Evolutionary conservation across 768 basidiomycete genomes (phyloP), one percentile per base, ranked within the genome.

Genomic region (Suillus ampliporus): DNA sequence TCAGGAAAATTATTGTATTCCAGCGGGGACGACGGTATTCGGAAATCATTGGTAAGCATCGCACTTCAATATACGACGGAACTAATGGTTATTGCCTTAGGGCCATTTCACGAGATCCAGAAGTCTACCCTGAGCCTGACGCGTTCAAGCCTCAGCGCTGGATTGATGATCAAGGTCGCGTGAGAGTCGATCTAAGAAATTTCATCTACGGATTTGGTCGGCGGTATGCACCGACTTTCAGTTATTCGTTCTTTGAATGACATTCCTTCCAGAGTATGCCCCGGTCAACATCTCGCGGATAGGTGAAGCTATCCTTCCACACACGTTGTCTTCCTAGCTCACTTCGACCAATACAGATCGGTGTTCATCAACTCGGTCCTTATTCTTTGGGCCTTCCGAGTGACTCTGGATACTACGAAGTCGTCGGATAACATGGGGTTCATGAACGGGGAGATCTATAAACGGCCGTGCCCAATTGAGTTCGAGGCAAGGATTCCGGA

Each of bases 201-300:
- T 84, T 77, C 65, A 70, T 79, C 15, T 86, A 84, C 60, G 83
- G 84, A 0, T 84, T 83, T 64, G 84, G 83, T 15, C 69, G 83
- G 61, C 63, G 94, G 74, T 69, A 44, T 41, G 46, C 6, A 35
- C 34, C 3, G 34, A 8, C 34, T 35, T 35, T 35, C 34, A 35
- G 34, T 10, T 35, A 35, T 35, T 7, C 34, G 34, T 35, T 5
- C 34, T 5, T 4, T 35, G 34, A 5, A 35, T 35, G 7, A 35
- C 34, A 7, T 41, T 57, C 56, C 10, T 21, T 19, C 31, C 34
- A 35, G 34, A 6, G 34, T 35, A 35, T 2, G n/a, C n/a, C n/a
- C n/a, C n/a, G n/a, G n/a, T n/a, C n/a, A n/a, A n/a, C n/a, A n/a
- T n/a, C n/a, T n/a, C n/a, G n/a, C n/a, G n/a, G n/a, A n/a, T n/a